Base-by-base conservation (phyloP, 495 filamentous ascomycete species). In the Aspergillus incahuasiensis region DNA sequence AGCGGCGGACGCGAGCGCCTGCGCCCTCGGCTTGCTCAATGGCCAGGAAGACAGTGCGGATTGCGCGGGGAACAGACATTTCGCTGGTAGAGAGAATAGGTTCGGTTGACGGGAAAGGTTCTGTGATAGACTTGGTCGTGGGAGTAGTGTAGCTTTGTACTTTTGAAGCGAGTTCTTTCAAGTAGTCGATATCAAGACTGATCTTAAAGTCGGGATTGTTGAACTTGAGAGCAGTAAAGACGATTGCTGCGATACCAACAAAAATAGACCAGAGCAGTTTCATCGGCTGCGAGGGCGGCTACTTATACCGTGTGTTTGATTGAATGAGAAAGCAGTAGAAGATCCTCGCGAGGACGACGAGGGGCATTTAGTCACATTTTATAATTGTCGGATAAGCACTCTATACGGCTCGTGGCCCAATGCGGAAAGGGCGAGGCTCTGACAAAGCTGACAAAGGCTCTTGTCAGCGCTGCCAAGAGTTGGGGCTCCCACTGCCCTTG, bases 21-120 rank as follows among this genome's bases (percentile, higher is more conserved):
- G 88, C 91, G 50, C 92, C 92, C 71, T 97, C 92, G 48, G 88
- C 75, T 73, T 95, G 90, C 69, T 95, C 89, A 58, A 87, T 72
- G 57, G 92, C 94, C 28, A 87, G 81, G 74, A 97, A 90, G 62
- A 83, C 82, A 65, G 88, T 86, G 55, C 82, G 84, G 69, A 97
- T 91, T 39, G 83, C 79, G 57, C 92, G 84, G 11, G 90, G 79
- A 51, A 85, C 59, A 28, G 84, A 79, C 86, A 89, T 91, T 45
- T 82, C 74, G 51, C 68, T 74, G 32, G 68, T 74, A 35, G 68
- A 60, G 16, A 52, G 32, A 11, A 35, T 67, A 30, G 48, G 57
- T 57, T 30, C 53, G 32, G 35, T 32, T 32, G 18, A 38, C 48
- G 38, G 38, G 38, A 40, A 40, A 18, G 46, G 53, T 52, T 20